phyloP scores from a whole-genome alignment of 352 stramenopile genomes.

The Phytophthora pluvialis region DNA sequence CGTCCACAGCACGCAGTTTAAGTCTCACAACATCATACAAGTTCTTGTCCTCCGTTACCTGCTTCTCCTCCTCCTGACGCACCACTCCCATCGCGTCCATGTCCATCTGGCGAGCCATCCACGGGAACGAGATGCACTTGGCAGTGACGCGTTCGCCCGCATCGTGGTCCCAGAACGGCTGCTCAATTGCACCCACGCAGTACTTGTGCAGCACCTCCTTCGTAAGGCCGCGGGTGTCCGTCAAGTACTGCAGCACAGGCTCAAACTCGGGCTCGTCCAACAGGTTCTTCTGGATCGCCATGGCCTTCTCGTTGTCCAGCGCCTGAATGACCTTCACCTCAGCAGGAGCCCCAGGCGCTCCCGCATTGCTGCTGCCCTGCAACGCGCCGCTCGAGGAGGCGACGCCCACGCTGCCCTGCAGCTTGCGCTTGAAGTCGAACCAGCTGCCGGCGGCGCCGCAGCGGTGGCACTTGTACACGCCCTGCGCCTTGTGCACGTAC shows the following conservation, averaged over 20 bases:
- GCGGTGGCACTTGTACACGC: slow-evolving; percentile 92
- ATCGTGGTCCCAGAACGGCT: slow-evolving; percentile 79
- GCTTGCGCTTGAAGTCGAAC: slow-evolving; percentile 91
- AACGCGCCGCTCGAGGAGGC: slow-evolving; percentile 48
- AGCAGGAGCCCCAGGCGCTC: slow-evolving; percentile 2
- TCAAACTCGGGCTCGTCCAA: slow-evolving; percentile 68
- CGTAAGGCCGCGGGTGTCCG: slow-evolving; percentile 65
- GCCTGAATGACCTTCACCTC: slow-evolving; percentile 77
- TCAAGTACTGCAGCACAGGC: slow-evolving; percentile 77
- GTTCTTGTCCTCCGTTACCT: slow-evolving; percentile 64
- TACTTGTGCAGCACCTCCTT: slow-evolving; percentile 87
- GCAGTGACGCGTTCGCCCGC: slow-evolving; percentile 51
- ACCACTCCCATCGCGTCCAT: slow-evolving; percentile 86
- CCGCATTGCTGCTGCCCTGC: slow-evolving; percentile 32
- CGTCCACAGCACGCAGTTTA: slow-evolving; percentile 85
- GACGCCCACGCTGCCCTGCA: slow-evolving; percentile 64
- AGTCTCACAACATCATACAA: slow-evolving; percentile 81
- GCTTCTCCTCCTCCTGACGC: slow-evolving; percentile 41
- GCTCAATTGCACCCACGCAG: slow-evolving; percentile 88
- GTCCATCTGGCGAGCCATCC: slow-evolving; percentile 91
- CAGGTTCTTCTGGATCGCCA: slow-evolving; percentile 86
- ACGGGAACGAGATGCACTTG: slow-evolving; percentile 96
- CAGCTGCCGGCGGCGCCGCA: slow-evolving; percentile 86
- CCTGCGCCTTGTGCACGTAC: slow-evolving; percentile 88
- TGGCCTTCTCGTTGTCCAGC: slow-evolving; percentile 85